Base-by-base conservation (phyloP, 2,329 filamentous ascomycete species). In the Talaromyces funiculosus region DNA sequence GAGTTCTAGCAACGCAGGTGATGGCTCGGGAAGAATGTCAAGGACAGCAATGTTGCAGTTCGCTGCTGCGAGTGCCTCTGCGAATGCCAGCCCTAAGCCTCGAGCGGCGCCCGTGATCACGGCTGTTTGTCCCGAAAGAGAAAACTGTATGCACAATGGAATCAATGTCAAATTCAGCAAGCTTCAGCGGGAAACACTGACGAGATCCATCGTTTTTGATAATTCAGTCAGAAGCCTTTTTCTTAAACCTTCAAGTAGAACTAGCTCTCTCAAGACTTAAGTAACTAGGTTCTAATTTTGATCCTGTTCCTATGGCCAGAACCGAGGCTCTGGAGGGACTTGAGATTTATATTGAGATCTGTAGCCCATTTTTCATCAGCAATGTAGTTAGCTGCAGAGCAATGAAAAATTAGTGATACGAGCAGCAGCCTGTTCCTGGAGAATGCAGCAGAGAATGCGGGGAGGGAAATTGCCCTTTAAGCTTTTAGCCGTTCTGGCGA, bases 51-150 rank as follows among this genome's bases (percentile, higher is more conserved):
- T 40, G 22, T 56, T 56, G 12, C 31, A n/a, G 7, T 14, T 24
- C 54, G 62, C 66, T 31, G 53, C 60, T 24, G 64, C 63, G 3
- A 68, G 63, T 37, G 60, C 62, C 37, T 65, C 60, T 37, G 66
- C 64, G 51, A 69, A 65, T 20, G 65, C 64, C 20, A 69, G 60
- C 18, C 66, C 66, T 22, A 68, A 59, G 51, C 67, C 66, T 47
- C 63, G 62, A 57, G 65, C 66, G 47, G 59, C 66, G 9, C 67
- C 67, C 26, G 67, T 65, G 43, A 68, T 60, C 33, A 68, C 63
- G 43, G 65, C 67, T 10, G 64, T 67, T 47, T 66, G 65, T 22
- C 54, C 62, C 63, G 60, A 61, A 38, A 67, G 57, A 3, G 60
- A 43, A 57, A 63, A 62, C 62, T 63, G 57, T 53, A 53, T 1